Base-by-base conservation (phyloP, 768 basidiomycete species). In the Phanerochaete sordida region DNA sequence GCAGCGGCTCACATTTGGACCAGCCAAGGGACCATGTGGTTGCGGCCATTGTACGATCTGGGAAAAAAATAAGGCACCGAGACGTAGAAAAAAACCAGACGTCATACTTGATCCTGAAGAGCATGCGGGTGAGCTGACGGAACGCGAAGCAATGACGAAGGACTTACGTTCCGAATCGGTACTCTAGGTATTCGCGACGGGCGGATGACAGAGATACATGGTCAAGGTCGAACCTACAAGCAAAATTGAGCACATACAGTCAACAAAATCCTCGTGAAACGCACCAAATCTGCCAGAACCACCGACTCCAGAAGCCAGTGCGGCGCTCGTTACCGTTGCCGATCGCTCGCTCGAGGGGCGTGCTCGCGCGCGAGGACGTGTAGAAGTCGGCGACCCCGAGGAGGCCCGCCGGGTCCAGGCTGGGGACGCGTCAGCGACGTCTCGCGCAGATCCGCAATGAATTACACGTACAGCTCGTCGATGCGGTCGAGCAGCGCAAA, bases 201-300 rank as follows among this genome's bases (percentile, higher is more conserved):
- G 83, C 81, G 8, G 84, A 82, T 24, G 79, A 79, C 9, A 83
- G 70, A 16, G 78, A 81, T 35, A 85, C 75, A 48, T 66, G 68
- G 56, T 71, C 68, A 24, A 72, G 58, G 31, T 60, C 58, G 59
- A 68, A 68, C 66, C 63, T 51, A 33, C 19, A 43, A 11, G 19
- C 4, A 6, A 43, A 9, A 16, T 43, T 43, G 7, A 43, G 39
- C 7, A 43, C 19, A n/a, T 13, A 61, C 33, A 9, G 66, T 65
- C 55, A 61, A 37, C 5, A 55, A 28, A 33, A 13, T 35, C 13
- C 4, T 27, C n/a, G 21, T 2, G 3, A 23, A 8, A 56, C 80
- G 63, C 82, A 83, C 85, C 85, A 90, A 45, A 86, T 85, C 64
- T 87, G 84, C 88, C 88, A 90, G 75, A 91, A 91, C 84, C 85